Conservation (phyloP, 495 filamentous ascomycete genomes). For the Staphylotrichum tortipilum region DNA sequence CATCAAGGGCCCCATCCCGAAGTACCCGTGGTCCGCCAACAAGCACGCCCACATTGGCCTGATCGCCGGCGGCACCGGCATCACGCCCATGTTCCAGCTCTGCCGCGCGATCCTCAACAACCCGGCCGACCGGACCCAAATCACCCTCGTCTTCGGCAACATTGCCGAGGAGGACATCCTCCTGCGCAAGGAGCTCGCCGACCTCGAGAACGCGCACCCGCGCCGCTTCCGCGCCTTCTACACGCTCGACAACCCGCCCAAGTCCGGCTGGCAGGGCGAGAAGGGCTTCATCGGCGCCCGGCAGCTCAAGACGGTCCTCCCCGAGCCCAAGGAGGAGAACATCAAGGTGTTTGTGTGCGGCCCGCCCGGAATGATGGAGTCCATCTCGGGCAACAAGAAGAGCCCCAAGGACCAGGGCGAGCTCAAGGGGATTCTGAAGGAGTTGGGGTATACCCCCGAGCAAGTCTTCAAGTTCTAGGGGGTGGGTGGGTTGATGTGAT, state of each 20-base stretch:
- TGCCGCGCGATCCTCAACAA: slow-evolving; percentile 82
- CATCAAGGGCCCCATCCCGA: slow-evolving; percentile 91
- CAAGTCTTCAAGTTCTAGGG: slow-evolving; percentile 94
- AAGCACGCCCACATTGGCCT: slow-evolving; percentile 92
- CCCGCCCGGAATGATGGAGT: slow-evolving; percentile 87
- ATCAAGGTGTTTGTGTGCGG: slow-evolving; percentile 90
- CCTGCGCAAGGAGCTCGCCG: slow-evolving; percentile 73
- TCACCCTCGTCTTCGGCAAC: slow-evolving; percentile 89
- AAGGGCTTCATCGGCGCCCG: slow-evolving; percentile 81
- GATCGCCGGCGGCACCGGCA: slow-evolving; percentile 90
- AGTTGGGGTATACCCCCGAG: slow-evolving; percentile 82
- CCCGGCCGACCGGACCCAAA: slow-evolving; percentile 91
- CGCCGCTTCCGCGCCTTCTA: slow-evolving; percentile 88
- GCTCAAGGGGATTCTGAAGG: slow-evolving; percentile 71
- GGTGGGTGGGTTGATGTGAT: neutral
- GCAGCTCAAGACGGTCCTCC: slow-evolving; percentile 81
- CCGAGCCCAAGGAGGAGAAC: slow-evolving; percentile 81
- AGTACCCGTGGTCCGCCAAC: slow-evolving; percentile 85
- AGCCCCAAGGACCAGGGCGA: slow-evolving; percentile 89
- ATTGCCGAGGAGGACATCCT: slow-evolving; percentile 78
- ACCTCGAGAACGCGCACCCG: slow-evolving; percentile 88
- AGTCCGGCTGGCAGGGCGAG: slow-evolving; percentile 63
- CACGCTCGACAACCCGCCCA: slow-evolving; percentile 76
- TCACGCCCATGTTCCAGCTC: slow-evolving; percentile 89
- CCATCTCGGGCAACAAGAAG: slow-evolving; percentile 80